A percentile compares a stretch with the other conserved stretches of the same genome.
Evolutionary conservation across 441 rosid genomes (phyloP).

Genomic region (Corymbia citriodora): DNA sequence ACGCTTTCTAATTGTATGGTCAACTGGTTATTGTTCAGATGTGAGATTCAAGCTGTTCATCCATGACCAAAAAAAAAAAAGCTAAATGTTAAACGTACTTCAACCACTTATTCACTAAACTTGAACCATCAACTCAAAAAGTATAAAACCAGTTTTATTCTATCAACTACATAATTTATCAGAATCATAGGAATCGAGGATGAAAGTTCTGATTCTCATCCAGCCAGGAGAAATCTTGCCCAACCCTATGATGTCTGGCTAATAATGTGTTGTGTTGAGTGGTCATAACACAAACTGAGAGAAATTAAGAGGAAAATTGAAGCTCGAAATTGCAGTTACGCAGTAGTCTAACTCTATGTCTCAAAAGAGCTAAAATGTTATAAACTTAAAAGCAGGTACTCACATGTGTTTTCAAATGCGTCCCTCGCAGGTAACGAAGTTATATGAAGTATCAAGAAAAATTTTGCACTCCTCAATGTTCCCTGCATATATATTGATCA

Average conservation of each 20-base stretch:
- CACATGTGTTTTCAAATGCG: not conserved
- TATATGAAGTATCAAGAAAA: not conserved
- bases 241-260: not conserved
- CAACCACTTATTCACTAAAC: not conserved
- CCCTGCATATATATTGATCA: not conserved
- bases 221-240: not conserved
- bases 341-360: no score
- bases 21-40: not conserved
- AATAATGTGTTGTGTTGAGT: not conserved
- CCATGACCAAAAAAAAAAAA: not conserved
- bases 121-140: not conserved
- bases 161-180: not conserved
- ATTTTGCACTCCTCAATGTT: not conserved
- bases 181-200: not conserved
- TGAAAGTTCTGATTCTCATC: not conserved
- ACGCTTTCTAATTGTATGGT: not conserved
- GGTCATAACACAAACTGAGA: not conserved
- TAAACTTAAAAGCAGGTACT: not conserved
- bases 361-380: not conserved
- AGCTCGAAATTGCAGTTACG: not conserved
- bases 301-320: not conserved
- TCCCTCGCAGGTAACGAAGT: not conserved
- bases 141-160: not conserved
- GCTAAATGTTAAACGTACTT: not conserved
- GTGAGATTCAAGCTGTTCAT: not conserved